Evolutionary conservation across 306 rosid genomes (phyloP).

Genomic region (Pyrus bretschneideri): DNA sequence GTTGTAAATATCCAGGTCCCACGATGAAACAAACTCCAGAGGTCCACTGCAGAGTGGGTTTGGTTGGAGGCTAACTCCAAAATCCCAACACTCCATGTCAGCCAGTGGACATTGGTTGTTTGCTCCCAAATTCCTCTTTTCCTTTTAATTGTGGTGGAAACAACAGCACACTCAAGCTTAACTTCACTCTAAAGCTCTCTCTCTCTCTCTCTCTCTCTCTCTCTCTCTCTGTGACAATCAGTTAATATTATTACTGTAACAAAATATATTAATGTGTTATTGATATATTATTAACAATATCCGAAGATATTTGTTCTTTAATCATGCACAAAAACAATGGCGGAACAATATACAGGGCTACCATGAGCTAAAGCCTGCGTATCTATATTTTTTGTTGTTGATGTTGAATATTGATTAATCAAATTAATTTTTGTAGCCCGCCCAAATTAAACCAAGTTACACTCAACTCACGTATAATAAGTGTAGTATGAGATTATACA

Average conservation of each 20-base stretch:
- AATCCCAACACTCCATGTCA: constrained; percentile 24
- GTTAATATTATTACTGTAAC: no score
- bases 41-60: constrained; percentile 23
- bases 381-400: neutral
- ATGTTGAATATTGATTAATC: neutral
- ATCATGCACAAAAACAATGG: no score
- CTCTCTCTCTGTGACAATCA: neutral
- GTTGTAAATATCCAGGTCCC: constrained; percentile 37
- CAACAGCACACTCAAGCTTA: neutral
- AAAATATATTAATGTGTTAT: no score
- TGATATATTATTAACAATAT: no score
- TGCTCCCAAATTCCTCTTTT: neutral
- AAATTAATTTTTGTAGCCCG: no score
- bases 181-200: neutral
- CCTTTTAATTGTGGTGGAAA: constrained; percentile 23
- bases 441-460: no score
- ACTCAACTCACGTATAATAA: no score
- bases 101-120: constrained; percentile 26
- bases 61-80: constrained; percentile 31
- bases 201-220: neutral
- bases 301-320: no score
- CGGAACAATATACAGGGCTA: no score
- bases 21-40: constrained; percentile 28
- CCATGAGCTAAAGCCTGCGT: neutral
- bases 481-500: no score